A percentile compares a stretch with the other conserved stretches of the same genome.
phyloP scores from a whole-genome alignment of 2,329 filamentous ascomycete species.

The Xylaria sp. region DNA sequence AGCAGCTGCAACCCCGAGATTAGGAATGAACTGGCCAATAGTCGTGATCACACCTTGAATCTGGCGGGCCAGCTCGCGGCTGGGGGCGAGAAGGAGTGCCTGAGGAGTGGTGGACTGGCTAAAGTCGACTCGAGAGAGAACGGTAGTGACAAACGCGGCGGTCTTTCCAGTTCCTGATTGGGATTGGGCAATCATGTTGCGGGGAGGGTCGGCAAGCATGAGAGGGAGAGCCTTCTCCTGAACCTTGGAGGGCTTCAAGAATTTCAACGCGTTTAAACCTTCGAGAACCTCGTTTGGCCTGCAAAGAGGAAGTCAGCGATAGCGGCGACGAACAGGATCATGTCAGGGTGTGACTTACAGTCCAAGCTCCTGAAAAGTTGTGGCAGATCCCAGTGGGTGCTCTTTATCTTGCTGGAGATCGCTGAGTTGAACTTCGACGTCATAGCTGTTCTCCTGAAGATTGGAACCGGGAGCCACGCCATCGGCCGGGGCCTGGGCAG shows the following conservation, averaged over 20 bases:
- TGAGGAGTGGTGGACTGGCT: constrained; percentile 76
- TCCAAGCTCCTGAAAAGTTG: constrained; percentile 84
- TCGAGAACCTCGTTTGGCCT: constrained; percentile 65
- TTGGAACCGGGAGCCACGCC: constrained; percentile 57
- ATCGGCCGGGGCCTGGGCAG: constrained; percentile 45
- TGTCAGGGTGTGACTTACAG: constrained; percentile 67
- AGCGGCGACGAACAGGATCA: not conserved
- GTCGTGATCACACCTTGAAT: constrained; percentile 85
- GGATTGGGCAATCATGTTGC: constrained; percentile 98
- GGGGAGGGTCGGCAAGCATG: constrained; percentile 84
- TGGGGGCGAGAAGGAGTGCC: constrained; percentile 88
- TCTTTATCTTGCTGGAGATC: constrained; percentile 87
- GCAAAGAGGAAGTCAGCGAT: constrained; percentile 27
- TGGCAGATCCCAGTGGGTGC: constrained; percentile 87
- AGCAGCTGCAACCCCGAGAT: constrained; percentile 80
- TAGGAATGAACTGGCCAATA: constrained; percentile 85
- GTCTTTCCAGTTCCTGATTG: constrained; percentile 99
- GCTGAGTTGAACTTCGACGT: constrained; percentile 91
- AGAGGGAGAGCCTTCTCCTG: constrained; percentile 94
- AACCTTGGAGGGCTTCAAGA: constrained; percentile 96
- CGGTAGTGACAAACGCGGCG: constrained; percentile 92
- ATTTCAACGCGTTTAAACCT: constrained; percentile 83
- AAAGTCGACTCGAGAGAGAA: constrained; percentile 86
- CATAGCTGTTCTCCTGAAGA: constrained; percentile 78
- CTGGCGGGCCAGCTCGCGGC: constrained; percentile 92